Evolutionary conservation across 805 yeast genomes (phyloP), one percentile per base, ranked within the genome.

Genomic region (Wickerhamia fluorescens): DNA sequence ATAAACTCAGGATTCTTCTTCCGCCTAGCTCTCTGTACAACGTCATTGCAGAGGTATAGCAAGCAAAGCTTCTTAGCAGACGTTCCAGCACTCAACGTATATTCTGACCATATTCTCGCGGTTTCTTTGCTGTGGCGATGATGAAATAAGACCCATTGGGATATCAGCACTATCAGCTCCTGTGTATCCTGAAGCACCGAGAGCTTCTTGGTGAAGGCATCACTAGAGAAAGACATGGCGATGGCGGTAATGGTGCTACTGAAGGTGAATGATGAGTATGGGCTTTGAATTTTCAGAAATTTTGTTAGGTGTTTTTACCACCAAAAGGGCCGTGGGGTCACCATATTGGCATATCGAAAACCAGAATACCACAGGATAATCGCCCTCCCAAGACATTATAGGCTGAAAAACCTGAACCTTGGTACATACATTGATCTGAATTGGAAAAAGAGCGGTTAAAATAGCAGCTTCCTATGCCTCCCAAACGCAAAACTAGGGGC

Each of bases 1-100:
- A 78, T 52, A 39, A 79, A 78, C 27, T 74, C 83, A 4, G 58
- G 56, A 43, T 71, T 74, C 35, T 71, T 65, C 42, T 75, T 73
- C 19, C 78, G 75, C 34, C 77, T 66, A 3, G 87, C 74, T 47
- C 81, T 81, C 52, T 85, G 95, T 1, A 84, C 79, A 14, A 85
- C 77, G 40, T 85, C 95, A 50, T 85, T 85, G 29, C 81, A 78
- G 9, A 85, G 58, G 45, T 85, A 85, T 14, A 85, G 62, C 32
- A 80, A 53, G 2, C 79, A 66, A 29, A 79, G 61, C 35, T 66
- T 69, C 42, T 69, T 64, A n/a, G 39, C 29, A 5, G 37, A 7
- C 14, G 36, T n/a, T 7, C 24, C 27, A 14, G 24, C 8, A 5
- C 42, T 39, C 18, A 40, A 29, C 1, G 71, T 40, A 30, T 54